These are phyloP conservation scores for Golubevia sp. DNA, from an alignment of 1,284 basidiomycete species.

Conservation along the genomic window DNA sequence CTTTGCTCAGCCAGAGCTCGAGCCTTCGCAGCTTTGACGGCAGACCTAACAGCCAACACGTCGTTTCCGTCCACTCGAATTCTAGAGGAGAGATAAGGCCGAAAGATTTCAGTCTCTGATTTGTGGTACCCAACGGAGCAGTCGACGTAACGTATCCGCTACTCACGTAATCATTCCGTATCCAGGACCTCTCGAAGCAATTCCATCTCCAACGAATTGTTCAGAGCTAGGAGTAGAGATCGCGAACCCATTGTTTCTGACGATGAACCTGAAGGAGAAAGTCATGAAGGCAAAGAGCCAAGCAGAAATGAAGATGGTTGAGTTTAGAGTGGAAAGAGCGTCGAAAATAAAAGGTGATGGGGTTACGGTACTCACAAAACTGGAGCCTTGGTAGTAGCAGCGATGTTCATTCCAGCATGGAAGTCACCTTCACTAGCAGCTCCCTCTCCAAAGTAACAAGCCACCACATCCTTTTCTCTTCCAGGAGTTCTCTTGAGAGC, in stretches of 20 bases:
- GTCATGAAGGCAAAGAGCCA: constrained; percentile 76
- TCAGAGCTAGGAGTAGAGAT: constrained; percentile 89
- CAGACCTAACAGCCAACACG: constrained; percentile 81
- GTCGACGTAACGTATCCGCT: too few species aligned
- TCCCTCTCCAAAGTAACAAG: constrained; percentile 84
- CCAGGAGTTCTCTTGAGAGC: constrained; percentile 79
- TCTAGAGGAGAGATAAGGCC: not conserved
- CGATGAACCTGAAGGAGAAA: constrained; percentile 70
- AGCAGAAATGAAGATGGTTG: constrained; percentile 67
- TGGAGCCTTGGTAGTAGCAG: constrained; percentile 38
- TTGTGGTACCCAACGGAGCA: not conserved
- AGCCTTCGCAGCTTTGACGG: constrained; percentile 76
- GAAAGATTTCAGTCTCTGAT: not conserved
- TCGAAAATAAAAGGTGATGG: constrained; percentile 53
- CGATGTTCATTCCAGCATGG: constrained; percentile 66
- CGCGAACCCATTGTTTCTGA: constrained; percentile 83
- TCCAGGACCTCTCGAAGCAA: constrained; percentile 86
- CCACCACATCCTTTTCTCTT: constrained; percentile 71
- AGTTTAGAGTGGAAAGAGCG: constrained; percentile 10
- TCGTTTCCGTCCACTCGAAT: constrained; percentile 88
- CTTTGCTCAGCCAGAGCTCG: constrained; percentile 75
- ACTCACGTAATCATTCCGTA: constrained; percentile 72
- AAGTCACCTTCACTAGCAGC: constrained; percentile 68
- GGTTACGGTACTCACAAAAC: constrained; percentile 51
- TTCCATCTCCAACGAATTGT: constrained; percentile 91